Evolutionary conservation across 139 green algal genomes (phyloP).

Genomic region (Choricystis sp.): DNA sequence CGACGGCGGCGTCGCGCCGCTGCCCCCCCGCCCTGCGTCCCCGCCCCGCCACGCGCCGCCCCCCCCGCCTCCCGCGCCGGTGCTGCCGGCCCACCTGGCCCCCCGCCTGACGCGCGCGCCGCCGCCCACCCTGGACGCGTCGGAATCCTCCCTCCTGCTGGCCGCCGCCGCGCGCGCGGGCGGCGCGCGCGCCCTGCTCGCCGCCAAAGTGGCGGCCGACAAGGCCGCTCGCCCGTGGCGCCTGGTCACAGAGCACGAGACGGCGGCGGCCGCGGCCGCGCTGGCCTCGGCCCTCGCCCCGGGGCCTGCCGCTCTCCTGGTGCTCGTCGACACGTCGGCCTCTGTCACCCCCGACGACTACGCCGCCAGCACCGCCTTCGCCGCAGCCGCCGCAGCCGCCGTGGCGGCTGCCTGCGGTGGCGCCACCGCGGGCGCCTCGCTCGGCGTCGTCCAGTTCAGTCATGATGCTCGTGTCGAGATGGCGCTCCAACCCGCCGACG

Average conservation of each 20-base stretch:
- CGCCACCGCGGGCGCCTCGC: neutral
- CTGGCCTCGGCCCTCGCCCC: neutral
- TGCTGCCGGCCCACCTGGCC: neutral
- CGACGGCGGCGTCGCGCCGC: too few species aligned
- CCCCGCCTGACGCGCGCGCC: too few species aligned
- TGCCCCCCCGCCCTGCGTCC: too few species aligned
- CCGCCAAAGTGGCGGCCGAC: neutral
- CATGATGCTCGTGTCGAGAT: constrained; percentile 12
- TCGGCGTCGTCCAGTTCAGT: constrained; percentile 17
- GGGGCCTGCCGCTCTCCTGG: neutral
- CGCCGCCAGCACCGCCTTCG: neutral
- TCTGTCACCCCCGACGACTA: neutral
- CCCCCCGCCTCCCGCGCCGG: too few species aligned
- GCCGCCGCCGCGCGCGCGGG: too few species aligned
- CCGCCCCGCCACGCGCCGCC: too few species aligned
- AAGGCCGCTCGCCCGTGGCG: neutral
- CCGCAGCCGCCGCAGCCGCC: too few species aligned
- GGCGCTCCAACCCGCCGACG: constrained; percentile 1
- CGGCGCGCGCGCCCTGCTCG: neutral
- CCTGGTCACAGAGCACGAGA: neutral
- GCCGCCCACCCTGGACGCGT: too few species aligned
- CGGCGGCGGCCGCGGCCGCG: too few species aligned
- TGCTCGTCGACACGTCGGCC: neutral
- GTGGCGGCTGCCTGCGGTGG: neutral
- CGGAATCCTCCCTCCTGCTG: neutral